A percentile compares a stretch with the other conserved stretches of the same genome.
phyloP scores from a whole-genome alignment of 2,329 filamentous ascomycete genomes.

The Aspergillus hiratsukae region DNA sequence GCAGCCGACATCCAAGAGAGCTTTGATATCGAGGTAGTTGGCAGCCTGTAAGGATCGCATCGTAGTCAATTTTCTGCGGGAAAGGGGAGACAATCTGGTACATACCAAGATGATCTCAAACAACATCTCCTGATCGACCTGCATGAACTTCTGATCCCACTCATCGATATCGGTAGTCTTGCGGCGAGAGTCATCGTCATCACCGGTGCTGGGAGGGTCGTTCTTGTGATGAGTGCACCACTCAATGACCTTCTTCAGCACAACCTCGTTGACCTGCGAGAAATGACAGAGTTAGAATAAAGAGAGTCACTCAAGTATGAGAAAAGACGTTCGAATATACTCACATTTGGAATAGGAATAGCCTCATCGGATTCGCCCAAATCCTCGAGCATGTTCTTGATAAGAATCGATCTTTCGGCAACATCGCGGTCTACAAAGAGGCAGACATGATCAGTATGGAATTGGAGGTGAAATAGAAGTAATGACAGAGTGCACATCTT shows the following conservation, averaged over 20 bases:
- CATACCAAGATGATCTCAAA: slow-evolving; percentile 96
- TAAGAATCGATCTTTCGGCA: slow-evolving; percentile 85
- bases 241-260: slow-evolving; percentile 93
- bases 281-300: background rate
- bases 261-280: slow-evolving; percentile 76
- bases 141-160: slow-evolving; percentile 99
- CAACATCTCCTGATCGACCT: slow-evolving; percentile 99
- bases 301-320: background rate
- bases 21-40: slow-evolving; percentile 99
- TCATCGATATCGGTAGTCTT: slow-evolving; percentile 99
- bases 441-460: slow-evolving; percentile 28
- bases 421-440: slow-evolving; percentile 65
- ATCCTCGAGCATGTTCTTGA: slow-evolving; percentile 98
- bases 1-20: slow-evolving; percentile 93
- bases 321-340: slow-evolving; percentile 5
- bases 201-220: slow-evolving; percentile 74
- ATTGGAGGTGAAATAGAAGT: background rate
- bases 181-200: slow-evolving; percentile 91
- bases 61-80: background rate
- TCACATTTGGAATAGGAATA: slow-evolving; percentile 66
- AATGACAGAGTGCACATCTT: background rate
- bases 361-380: slow-evolving; percentile 61
- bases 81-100: slow-evolving; percentile 13
- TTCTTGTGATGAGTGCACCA: slow-evolving; percentile 95
- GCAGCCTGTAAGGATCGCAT: slow-evolving; percentile 59